These are phyloP conservation scores for Dothistroma septosporum DNA, from an alignment of 2,329 filamentous ascomycete species.

Conservation along the genomic window DNA sequence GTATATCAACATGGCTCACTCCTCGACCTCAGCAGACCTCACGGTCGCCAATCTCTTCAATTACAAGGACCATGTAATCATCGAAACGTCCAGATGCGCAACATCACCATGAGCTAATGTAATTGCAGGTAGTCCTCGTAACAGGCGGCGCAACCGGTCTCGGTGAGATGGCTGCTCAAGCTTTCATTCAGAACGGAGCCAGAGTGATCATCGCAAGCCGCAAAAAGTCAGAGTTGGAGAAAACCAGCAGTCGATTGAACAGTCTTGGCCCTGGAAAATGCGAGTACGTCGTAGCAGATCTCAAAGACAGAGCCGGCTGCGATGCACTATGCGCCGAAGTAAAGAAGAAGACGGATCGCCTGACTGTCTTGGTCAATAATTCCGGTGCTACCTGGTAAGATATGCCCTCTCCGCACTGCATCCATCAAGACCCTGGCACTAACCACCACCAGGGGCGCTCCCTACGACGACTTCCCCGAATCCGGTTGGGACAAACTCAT, in stretches of 20 bases:
- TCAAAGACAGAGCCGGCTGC: slow-evolving; percentile 44
- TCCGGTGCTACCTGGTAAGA: slow-evolving; percentile 40
- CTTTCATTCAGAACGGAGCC: slow-evolving; percentile 44
- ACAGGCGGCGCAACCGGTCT: slow-evolving; percentile 47
- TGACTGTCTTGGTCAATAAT: slow-evolving; percentile 47
- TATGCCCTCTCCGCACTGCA: background rate
- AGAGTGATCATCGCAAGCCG: slow-evolving; percentile 42
- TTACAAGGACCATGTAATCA: slow-evolving; percentile 31
- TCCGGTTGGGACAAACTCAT: slow-evolving; percentile 56
- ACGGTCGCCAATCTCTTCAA: slow-evolving; percentile 33
- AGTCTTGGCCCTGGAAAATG: slow-evolving; percentile 44
- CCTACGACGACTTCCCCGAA: slow-evolving; percentile 56
- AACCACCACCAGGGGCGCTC: slow-evolving; percentile 40
- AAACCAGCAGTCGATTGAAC: slow-evolving; percentile 40
- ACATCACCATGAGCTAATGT: background rate
- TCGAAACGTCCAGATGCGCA: background rate
- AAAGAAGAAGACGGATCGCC: slow-evolving; percentile 42
- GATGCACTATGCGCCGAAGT: slow-evolving; percentile 41
- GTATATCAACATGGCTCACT: slow-evolving; percentile 31
- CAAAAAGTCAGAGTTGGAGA: slow-evolving; percentile 44
- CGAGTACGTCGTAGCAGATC: slow-evolving; percentile 44
- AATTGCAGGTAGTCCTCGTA: slow-evolving; percentile 36
- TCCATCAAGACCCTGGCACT: background rate
- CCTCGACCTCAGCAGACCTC: slow-evolving; percentile 29
- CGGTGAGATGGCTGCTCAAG: slow-evolving; percentile 46